Evolutionary conservation across 768 basidiomycete species (phyloP).

Genomic region (Rhizopogon sp.): DNA sequence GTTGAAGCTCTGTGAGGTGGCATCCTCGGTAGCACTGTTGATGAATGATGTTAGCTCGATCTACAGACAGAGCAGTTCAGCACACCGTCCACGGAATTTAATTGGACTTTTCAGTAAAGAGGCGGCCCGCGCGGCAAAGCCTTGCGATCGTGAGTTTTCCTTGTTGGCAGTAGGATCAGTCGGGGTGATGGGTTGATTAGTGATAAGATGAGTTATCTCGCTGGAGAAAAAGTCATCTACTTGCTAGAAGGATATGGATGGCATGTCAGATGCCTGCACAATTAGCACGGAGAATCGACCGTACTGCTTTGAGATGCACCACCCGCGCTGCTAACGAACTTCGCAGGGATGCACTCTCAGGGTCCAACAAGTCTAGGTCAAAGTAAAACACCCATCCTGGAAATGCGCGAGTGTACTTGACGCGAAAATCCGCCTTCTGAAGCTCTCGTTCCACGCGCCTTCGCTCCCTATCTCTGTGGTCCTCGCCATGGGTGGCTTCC

Average conservation of each 20-base stretch:
- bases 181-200: slow-evolving; percentile 42
- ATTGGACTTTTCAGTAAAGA: slow-evolving; percentile 57
- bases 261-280: background rate
- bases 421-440: slow-evolving; percentile 65
- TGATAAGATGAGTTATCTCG: slow-evolving; percentile 84
- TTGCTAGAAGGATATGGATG: slow-evolving; percentile 40
- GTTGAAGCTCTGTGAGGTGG: slow-evolving; percentile 32
- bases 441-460: slow-evolving; percentile 48
- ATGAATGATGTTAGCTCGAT: slow-evolving; percentile 2
- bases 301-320: slow-evolving; percentile 69
- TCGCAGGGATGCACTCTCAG: slow-evolving; percentile 29
- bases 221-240: slow-evolving; percentile 88
- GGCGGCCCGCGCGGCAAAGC: slow-evolving; percentile 17
- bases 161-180: slow-evolving; percentile 46
- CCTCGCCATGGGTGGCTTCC: slow-evolving; percentile 27
- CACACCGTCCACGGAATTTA: slow-evolving; percentile 54
- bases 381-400: slow-evolving; percentile 84
- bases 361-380: slow-evolving; percentile 52
- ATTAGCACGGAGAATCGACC: slow-evolving; percentile 26
- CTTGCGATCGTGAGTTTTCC: slow-evolving; percentile 50
- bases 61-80: slow-evolving; percentile 7
- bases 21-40: slow-evolving; percentile 27
- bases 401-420: slow-evolving; percentile 84
- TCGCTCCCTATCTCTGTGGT: slow-evolving; percentile 42
- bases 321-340: slow-evolving; percentile 51